These are phyloP conservation scores for Septoria petroselini DNA, from an alignment of 2,329 filamentous ascomycete species.

Conservation along the genomic window DNA sequence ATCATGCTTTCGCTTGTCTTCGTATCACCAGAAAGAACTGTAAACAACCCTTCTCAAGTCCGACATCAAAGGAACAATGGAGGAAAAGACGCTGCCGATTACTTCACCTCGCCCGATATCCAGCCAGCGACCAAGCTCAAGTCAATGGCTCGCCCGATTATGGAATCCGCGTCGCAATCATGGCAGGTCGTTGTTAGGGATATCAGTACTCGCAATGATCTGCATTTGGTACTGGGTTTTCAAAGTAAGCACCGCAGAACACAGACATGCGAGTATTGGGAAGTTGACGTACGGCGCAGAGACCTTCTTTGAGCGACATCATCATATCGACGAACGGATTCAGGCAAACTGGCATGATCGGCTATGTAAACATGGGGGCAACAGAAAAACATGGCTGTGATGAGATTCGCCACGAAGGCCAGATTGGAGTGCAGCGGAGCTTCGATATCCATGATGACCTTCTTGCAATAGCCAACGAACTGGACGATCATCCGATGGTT, in stretches of 20 bases:
- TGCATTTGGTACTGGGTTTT: background rate
- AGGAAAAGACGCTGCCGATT: no score
- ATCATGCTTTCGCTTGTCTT: no score
- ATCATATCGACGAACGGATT: background rate
- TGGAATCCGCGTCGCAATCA: constrained; percentile 3
- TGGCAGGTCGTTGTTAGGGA: background rate
- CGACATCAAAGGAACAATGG: no score
- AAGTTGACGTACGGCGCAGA: background rate
- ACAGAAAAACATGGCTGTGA: background rate
- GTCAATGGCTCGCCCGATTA: no score
- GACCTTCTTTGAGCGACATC: background rate
- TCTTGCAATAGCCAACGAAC: background rate
- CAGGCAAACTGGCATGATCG: background rate
- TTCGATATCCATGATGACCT: constrained; percentile 1
- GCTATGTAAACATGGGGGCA: background rate
- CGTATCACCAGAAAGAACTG: no score
- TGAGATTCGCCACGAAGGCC: background rate
- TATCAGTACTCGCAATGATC: background rate
- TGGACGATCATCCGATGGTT: background rate
- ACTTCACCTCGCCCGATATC: no score
- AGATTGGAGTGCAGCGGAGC: constrained; percentile 1
- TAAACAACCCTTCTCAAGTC: no score
- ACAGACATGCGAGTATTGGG: background rate
- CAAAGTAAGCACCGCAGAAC: background rate
- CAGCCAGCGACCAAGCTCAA: no score